Percentiles rank a stretch among this genome's conserved stretches.
phyloP scores from a whole-genome alignment of 305 asterid genomes.

The Euphrasia arctica region DNA sequence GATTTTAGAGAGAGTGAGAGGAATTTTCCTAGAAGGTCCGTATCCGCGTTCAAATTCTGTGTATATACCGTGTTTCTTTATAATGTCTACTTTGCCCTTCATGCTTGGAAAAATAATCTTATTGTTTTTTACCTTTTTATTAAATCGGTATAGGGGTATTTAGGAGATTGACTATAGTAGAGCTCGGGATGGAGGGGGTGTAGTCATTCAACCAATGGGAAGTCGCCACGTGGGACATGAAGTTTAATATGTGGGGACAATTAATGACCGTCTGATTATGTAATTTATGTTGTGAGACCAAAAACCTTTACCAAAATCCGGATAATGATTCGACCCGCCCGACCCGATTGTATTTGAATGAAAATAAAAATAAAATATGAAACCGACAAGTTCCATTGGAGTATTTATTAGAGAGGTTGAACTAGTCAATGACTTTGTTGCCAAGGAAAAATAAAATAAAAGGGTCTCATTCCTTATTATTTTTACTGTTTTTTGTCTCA shows the following conservation, averaged over 20 bases:
- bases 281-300: too few species aligned
- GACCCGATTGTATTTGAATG: too few species aligned
- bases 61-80: constrained; percentile 55
- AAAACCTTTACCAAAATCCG: neutral
- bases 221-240: constrained; percentile 16
- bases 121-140: neutral
- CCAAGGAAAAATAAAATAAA: constrained; percentile 16
- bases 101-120: neutral
- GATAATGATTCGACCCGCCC: too few species aligned
- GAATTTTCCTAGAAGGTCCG: constrained; percentile 34
- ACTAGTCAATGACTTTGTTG: constrained; percentile 23
- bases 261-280: too few species aligned
- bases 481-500: constrained; percentile 6
- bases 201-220: constrained; percentile 28
- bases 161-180: constrained; percentile 16
- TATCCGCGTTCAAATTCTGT: constrained; percentile 41
- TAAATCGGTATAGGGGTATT: constrained; percentile 25
- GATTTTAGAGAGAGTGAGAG: constrained; percentile 9
- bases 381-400: too few species aligned
- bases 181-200: constrained; percentile 23
- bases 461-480: neutral
- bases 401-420: neutral
- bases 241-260: neutral
- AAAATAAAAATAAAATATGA: too few species aligned
- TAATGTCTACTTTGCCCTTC: constrained; percentile 24